Percentiles rank a stretch among this genome's conserved stretches.
Evolutionary conservation across 202 grass and related monocot species (phyloP).

Genomic region (Brachypodium distachyon): DNA sequence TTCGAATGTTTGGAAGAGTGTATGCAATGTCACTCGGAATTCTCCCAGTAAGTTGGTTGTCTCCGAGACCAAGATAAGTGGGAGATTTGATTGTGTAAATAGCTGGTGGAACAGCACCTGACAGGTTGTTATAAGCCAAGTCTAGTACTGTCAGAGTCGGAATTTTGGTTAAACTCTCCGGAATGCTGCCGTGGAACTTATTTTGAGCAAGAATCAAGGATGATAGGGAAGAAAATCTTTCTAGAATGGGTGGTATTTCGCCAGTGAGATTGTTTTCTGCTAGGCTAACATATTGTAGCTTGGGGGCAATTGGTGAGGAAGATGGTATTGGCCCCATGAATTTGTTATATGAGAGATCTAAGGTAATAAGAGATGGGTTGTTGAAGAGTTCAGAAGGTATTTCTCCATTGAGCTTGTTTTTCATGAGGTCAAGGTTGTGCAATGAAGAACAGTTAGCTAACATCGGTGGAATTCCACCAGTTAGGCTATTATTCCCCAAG

Average conservation of each 20-base stretch:
- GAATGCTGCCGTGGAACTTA: neutral
- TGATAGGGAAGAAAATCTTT: neutral
- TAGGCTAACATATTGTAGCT: neutral
- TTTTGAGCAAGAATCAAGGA: neutral
- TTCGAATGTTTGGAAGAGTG: conserved; percentile 23
- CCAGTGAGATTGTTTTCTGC: neutral
- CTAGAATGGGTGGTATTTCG: neutral
- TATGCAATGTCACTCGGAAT: conserved; percentile 17
- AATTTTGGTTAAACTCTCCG: neutral
- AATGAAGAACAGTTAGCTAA: conserved; percentile 10
- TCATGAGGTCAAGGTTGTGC: neutral
- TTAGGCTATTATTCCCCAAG: neutral
- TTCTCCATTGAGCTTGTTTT: neutral
- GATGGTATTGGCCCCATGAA: conserved; percentile 24
- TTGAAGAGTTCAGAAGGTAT: conserved; percentile 14
- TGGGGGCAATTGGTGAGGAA: neutral
- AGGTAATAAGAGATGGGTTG: neutral
- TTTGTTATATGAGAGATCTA: neutral
- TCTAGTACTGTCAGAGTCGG: neutral
- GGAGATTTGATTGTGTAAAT: conserved; percentile 9
- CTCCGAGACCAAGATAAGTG: neutral
- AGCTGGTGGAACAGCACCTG: neutral
- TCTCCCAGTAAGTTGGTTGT: neutral
- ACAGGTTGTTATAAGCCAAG: conserved; percentile 1
- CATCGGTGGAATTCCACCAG: conserved; percentile 11